A percentile compares a stretch with the other conserved stretches of the same genome.
Conservation (phyloP, 108 stramenopile genomes). For the Pseudonitzschia delicatissima region DNA sequence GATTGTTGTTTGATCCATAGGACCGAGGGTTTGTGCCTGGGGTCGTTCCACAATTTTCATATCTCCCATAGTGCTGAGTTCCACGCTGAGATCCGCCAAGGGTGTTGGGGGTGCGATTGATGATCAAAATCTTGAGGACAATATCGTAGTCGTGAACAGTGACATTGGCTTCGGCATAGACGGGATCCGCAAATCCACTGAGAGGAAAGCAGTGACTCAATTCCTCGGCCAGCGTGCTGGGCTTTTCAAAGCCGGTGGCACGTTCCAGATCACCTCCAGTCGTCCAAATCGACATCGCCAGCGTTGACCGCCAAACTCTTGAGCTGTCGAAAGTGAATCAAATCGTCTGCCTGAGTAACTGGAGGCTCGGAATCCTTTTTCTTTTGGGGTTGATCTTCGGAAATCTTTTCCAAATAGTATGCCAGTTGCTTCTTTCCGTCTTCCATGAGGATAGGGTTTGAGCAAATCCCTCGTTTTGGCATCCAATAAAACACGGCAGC, state of each 20-base stretch:
- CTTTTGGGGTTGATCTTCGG: constrained; percentile 37
- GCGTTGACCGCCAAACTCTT: constrained; percentile 77
- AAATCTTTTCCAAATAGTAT: constrained; percentile 64
- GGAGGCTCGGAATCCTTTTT: constrained; percentile 41
- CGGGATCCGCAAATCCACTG: constrained; percentile 97
- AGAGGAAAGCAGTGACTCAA: constrained; percentile 94
- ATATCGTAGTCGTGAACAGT: constrained; percentile 99
- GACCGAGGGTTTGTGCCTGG: constrained; percentile 93
- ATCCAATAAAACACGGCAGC: constrained; percentile 87
- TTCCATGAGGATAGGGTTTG: constrained; percentile 63
- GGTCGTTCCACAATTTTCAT: constrained; percentile 99
- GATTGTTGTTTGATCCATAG: constrained; percentile 91
- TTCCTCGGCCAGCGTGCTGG: constrained; percentile 47
- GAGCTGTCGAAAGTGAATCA: constrained; percentile 99
- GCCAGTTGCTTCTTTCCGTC: constrained; percentile 78
- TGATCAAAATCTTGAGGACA: constrained; percentile 94
- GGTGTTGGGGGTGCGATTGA: constrained; percentile 96
- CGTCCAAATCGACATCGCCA: constrained; percentile 96
- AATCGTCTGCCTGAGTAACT: constrained; percentile 89
- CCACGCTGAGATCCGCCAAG: constrained; percentile 96
- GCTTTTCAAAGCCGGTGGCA: constrained; percentile 85
- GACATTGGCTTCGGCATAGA: constrained; percentile 97
- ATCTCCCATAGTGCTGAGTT: constrained; percentile 98
- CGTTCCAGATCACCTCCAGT: constrained; percentile 95
- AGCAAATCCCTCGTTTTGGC: constrained; percentile 72